Evolutionary conservation across 345 rosid genomes (phyloP).

Genomic region (Brassica carinata): DNA sequence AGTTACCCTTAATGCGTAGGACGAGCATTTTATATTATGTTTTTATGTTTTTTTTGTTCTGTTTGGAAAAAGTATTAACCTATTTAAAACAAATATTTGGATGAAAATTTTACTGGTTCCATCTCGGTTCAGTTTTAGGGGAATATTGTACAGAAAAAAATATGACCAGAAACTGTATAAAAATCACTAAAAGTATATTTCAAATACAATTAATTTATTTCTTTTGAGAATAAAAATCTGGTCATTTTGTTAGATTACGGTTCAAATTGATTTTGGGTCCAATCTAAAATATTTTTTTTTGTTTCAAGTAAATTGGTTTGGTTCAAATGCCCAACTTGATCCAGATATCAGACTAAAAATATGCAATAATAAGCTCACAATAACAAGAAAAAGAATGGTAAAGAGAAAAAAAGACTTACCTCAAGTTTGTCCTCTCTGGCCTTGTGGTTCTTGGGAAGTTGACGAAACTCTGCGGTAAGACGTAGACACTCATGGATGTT

Average conservation of each 20-base stretch:
- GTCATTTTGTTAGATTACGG: not conserved
- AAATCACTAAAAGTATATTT: too few relatives aligned
- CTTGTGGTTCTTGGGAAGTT: conserved; percentile 76
- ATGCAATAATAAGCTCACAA: not conserved
- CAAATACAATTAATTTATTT: too few relatives aligned
- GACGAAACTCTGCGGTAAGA: conserved; percentile 80
- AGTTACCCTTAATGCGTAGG: too few relatives aligned
- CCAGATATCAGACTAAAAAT: not conserved
- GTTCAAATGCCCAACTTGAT: not conserved
- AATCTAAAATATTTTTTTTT: not conserved
- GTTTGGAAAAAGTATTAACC: too few relatives aligned
- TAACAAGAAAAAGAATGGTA: not conserved
- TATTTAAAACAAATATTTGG: too few relatives aligned
- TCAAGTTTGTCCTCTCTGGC: conserved; percentile 96
- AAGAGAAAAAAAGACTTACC: conserved; percentile 42
- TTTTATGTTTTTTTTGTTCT: too few relatives aligned
- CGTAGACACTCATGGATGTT: conserved; percentile 73
- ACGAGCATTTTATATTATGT: too few relatives aligned
- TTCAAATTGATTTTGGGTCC: not conserved
- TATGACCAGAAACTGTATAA: too few relatives aligned
- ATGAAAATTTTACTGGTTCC: too few relatives aligned
- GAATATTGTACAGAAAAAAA: too few relatives aligned
- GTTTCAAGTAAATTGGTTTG: not conserved
- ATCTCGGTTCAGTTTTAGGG: too few relatives aligned
- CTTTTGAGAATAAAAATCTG: not conserved